These are phyloP conservation scores for Termitomyces sp. DNA, from an alignment of 768 basidiomycete genomes.

Conservation along the genomic window DNA sequence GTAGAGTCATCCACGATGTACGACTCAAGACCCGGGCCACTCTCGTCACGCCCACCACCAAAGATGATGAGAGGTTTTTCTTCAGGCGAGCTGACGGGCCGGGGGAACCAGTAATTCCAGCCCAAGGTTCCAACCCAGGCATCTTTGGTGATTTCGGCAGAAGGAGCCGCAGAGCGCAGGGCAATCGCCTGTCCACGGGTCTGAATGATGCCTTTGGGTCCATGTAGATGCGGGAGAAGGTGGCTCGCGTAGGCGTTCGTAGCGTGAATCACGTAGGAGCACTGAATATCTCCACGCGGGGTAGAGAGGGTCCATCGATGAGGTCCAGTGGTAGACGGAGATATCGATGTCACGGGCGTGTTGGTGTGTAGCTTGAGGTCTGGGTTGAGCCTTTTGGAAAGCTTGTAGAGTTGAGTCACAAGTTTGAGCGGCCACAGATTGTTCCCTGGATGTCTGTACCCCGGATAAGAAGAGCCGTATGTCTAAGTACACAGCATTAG, in stretches of 20 bases:
- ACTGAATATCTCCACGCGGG: conserved; percentile 55
- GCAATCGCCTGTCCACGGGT: conserved; percentile 65
- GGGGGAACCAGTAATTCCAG: conserved; percentile 81
- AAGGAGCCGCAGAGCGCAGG: conserved; percentile 28
- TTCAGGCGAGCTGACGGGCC: conserved; percentile 32
- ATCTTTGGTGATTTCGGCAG: conserved; percentile 32
- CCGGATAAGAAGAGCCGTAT: conserved; percentile 48
- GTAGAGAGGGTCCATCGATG: conserved; percentile 55
- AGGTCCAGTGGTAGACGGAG: conserved; percentile 4
- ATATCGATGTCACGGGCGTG: conserved; percentile 57
- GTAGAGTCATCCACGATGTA: conserved; percentile 53
- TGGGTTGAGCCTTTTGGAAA: conserved; percentile 24
- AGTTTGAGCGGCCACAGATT: conserved; percentile 82
- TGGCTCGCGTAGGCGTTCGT: conserved; percentile 82
- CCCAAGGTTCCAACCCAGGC: conserved; percentile 48
- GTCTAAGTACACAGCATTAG: conserved; percentile 16
- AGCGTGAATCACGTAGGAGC: conserved; percentile 71
- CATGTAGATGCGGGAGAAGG: conserved; percentile 64
- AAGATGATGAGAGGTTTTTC: conserved; percentile 59
- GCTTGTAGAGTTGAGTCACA: conserved; percentile 58
- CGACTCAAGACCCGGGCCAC: conserved; percentile 39
- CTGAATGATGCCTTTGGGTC: conserved; percentile 54
- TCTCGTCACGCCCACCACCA: conserved; percentile 57
- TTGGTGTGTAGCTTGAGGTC: conserved; percentile 61
- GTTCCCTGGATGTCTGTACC: conserved; percentile 41